Conservation (phyloP, 768 basidiomycete species). For the Lentinula aciculospora region DNA sequence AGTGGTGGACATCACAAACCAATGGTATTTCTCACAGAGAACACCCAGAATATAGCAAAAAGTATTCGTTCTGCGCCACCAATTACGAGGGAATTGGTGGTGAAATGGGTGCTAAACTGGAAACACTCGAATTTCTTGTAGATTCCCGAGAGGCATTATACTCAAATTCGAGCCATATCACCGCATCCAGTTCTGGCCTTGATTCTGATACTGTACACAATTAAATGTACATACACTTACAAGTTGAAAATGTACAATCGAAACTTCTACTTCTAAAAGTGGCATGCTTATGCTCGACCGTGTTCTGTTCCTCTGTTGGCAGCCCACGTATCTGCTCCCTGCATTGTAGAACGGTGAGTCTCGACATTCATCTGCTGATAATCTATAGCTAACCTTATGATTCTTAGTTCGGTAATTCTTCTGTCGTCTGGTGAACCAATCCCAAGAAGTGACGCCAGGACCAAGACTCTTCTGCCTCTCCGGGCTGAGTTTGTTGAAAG, state of each 20-base stretch:
- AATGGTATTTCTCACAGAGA: slow-evolving; percentile 28
- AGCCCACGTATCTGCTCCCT: slow-evolving; percentile 44
- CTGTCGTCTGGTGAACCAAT: slow-evolving; percentile 40
- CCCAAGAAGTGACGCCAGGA: slow-evolving; percentile 30
- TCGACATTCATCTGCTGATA: background rate
- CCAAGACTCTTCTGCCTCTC: slow-evolving; percentile 20
- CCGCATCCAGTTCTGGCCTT: too few species aligned
- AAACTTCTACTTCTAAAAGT: background rate
- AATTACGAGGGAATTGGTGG: slow-evolving; percentile 26
- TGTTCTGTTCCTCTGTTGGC: slow-evolving; percentile 39
- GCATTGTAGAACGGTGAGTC: background rate
- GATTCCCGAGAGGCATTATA: too few species aligned
- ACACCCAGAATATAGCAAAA: slow-evolving; percentile 25
- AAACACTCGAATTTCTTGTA: slow-evolving; percentile 29
- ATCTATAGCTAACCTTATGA: slow-evolving; percentile 25
- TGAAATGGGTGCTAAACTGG: slow-evolving; percentile 38
- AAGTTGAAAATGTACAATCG: background rate
- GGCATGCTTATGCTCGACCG: background rate
- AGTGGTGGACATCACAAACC: slow-evolving; percentile 17
- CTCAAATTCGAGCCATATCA: too few species aligned
- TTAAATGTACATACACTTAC: background rate
- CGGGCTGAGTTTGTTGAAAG: slow-evolving; percentile 28
- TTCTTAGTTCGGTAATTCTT: slow-evolving; percentile 41
- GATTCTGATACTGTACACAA: background rate
- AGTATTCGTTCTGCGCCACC: slow-evolving; percentile 25